Base-by-base conservation (phyloP, 2,329 filamentous ascomycete genomes). In the Huntiella bhutanensis region DNA sequence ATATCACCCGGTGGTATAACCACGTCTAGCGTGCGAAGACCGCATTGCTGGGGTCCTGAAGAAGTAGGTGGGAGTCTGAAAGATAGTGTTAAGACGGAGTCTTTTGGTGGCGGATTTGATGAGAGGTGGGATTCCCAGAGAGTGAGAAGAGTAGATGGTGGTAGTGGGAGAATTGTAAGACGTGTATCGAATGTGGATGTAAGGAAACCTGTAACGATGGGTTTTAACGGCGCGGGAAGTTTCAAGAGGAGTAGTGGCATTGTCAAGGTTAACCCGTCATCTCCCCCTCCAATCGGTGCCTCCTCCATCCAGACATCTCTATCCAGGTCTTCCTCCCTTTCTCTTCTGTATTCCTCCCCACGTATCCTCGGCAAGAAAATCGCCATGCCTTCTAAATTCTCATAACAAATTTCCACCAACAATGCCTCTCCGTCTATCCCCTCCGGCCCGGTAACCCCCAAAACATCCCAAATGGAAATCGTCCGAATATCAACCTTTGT, bases 111-210 rank as follows among this genome's bases (percentile, higher is more conserved):
- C 1, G 59, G 57, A 8, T 64, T 40, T 10, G 43, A 41, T 1
- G 61, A 63, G 4, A 58, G 61, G 71, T 71, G 75, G 11, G 59
- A 55, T 51, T 75, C 72, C 66, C 68, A 70, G 4, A 64, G 59
- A 3, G 55, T 54, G 1, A 73, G 57, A 0, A 77, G 59, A 1
- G 67, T 70, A 39, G 61, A 62, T 5, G 70, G 72, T 4, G 68
- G 67, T 2, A 76, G 55, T 1, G 60, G 60, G 37, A 75, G 56
- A 3, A 67, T 59, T 46, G 62, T 67, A 39, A 75, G 64, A 22
- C 69, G 70, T 51, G 70, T 74, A 58, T 77, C 73, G 51, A 76
- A 75, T 0, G 65, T 66, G 37, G 57, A 63, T 3, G 64, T 61
- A 8, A 77, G 57, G 55, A 75, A 77, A 16, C 67, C 63, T n/a